Evolutionary conservation across 768 basidiomycete species (phyloP).

Genomic region (Suillus sp.): DNA sequence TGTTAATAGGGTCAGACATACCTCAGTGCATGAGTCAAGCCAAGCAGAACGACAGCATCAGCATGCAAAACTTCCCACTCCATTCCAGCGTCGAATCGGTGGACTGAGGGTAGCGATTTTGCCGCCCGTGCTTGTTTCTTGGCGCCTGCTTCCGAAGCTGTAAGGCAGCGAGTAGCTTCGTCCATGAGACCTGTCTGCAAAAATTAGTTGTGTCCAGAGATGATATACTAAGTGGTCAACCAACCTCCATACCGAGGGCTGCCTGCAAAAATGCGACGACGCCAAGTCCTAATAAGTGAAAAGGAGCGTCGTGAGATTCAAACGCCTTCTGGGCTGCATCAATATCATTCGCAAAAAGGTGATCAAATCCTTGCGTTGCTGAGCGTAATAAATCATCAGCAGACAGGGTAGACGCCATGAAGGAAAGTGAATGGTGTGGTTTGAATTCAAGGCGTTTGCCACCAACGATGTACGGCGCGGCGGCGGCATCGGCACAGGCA

Average conservation of each 20-base stretch:
- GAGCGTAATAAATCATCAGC: constrained; percentile 26
- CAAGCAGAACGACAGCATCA: constrained; percentile 70
- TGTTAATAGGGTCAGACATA: constrained; percentile 29
- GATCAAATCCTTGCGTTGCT: constrained; percentile 61
- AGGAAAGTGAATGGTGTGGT: neutral
- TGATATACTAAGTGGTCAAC: neutral
- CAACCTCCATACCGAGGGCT: constrained; percentile 78
- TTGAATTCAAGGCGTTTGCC: neutral
- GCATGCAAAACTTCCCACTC: constrained; percentile 81
- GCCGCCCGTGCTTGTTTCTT: constrained; percentile 49
- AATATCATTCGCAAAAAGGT: constrained; percentile 70
- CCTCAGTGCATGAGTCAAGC: constrained; percentile 72
- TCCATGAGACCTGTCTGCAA: constrained; percentile 58
- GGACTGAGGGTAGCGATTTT: constrained; percentile 34
- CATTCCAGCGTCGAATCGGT: constrained; percentile 59
- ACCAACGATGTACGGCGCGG: neutral
- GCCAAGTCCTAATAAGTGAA: constrained; percentile 73
- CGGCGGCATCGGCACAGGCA: neutral
- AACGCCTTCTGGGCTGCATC: constrained; percentile 54
- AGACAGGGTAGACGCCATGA: neutral
- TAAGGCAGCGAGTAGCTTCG: constrained; percentile 59
- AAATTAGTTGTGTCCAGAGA: neutral
- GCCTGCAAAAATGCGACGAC: constrained; percentile 77
- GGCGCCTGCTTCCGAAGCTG: constrained; percentile 60
- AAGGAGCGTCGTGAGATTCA: constrained; percentile 47